These are phyloP conservation scores for Apiotrichum brassicae DNA, from an alignment of 1,284 basidiomycete species.

Conservation along the genomic window DNA sequence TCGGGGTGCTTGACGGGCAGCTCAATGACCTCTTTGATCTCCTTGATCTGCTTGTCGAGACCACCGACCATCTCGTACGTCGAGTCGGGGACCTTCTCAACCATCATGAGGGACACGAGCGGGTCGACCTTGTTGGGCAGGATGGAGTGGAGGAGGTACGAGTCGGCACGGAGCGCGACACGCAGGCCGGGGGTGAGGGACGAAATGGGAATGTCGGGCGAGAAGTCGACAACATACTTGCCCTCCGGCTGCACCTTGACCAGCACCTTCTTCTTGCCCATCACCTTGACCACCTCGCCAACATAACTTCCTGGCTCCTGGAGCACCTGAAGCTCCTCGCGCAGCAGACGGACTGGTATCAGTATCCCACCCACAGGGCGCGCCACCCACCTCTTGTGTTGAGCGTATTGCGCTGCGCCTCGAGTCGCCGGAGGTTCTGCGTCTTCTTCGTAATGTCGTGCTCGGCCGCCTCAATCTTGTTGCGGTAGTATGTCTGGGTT, in stretches of 20 bases:
- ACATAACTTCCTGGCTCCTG: conserved; percentile 98
- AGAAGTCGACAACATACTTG: conserved; percentile 97
- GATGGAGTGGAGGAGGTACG: conserved; percentile 89
- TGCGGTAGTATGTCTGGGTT: conserved; percentile 79
- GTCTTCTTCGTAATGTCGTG: conserved; percentile 92
- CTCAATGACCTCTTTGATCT: conserved; percentile 99
- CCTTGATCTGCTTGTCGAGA: conserved; percentile 96
- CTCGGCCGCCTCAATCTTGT: conserved; percentile 90
- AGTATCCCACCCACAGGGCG: no score
- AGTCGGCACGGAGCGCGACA: conserved; percentile 92
- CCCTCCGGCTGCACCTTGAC: conserved; percentile 99
- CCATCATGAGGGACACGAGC: conserved; percentile 97
- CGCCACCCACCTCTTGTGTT: no score
- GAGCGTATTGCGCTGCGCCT: conserved; percentile 92
- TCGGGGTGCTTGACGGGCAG: conserved; percentile 97
- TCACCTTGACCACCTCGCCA: conserved; percentile 95
- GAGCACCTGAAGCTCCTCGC: conserved; percentile 89
- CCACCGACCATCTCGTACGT: conserved; percentile 99
- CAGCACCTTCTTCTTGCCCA: conserved; percentile 98
- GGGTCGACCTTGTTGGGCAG: conserved; percentile 94
- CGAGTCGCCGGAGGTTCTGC: conserved; percentile 88
- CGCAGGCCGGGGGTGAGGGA: conserved; percentile 80
- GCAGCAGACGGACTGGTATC: conserved; percentile 76
- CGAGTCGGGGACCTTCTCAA: conserved; percentile 98
- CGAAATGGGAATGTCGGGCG: conserved; percentile 75